These are phyloP conservation scores for Pythium aristosporum DNA, from an alignment of 352 stramenopile species.

Conservation along the genomic window DNA sequence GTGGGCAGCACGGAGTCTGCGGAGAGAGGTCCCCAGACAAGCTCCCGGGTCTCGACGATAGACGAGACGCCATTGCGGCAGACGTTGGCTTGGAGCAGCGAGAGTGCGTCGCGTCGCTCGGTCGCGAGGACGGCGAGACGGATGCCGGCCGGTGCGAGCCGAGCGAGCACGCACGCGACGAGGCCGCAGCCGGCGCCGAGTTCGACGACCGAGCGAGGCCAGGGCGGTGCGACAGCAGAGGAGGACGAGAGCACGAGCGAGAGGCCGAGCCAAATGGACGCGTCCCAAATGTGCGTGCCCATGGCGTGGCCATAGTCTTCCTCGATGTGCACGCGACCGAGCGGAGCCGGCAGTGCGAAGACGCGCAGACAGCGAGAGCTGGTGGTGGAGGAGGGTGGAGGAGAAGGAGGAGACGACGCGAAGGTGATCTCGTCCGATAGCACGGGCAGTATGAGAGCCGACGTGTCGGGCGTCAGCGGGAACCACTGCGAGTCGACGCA, in stretches of 20 bases:
- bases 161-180: conserved; percentile 37
- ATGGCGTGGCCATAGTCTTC: conserved; percentile 70
- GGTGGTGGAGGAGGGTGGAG: not conserved
- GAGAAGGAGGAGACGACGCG: not conserved
- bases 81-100: conserved; percentile 36
- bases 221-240: not conserved
- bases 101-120: conserved; percentile 34
- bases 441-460: conserved; percentile 40
- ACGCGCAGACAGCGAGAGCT: conserved; percentile 18
- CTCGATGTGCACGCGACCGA: conserved; percentile 24
- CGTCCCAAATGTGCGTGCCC: conserved; percentile 69
- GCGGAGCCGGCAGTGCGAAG: conserved; percentile 11
- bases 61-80: conserved; percentile 20
- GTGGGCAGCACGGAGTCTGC: not conserved
- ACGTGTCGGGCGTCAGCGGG: conserved; percentile 10
- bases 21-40: conserved; percentile 37
- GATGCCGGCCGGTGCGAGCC: not conserved
- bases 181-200: conserved; percentile 50
- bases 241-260: conserved; percentile 17
- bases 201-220: conserved; percentile 28
- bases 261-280: conserved; percentile 52
- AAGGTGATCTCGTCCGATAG: conserved; percentile 30
- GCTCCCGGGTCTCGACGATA: conserved; percentile 12
- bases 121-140: conserved; percentile 31
- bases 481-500: conserved; percentile 38